A percentile compares a stretch with the other conserved stretches of the same genome.
phyloP scores from a whole-genome alignment of 371 early-diverging fungal genomes.

The Mucor piriformis region DNA sequence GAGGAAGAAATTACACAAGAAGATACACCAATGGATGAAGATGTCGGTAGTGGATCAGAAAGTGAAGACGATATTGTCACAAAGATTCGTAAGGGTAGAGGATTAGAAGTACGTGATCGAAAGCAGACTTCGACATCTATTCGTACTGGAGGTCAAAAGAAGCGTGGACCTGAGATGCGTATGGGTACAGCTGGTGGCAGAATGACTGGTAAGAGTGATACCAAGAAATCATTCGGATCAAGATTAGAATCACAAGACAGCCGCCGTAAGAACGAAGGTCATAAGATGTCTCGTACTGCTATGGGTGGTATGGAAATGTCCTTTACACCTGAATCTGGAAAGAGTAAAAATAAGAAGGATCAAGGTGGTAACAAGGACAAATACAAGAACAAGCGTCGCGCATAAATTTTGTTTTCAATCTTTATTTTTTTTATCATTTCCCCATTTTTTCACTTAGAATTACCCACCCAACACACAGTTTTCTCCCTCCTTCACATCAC shows the following conservation, averaged over 20 bases:
- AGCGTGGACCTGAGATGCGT: slow-evolving; percentile 54
- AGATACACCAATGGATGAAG: slow-evolving; percentile 45
- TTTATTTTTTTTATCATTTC: neutral
- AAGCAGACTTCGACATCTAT: slow-evolving; percentile 32
- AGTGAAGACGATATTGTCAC: slow-evolving; percentile 51
- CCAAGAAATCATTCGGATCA: slow-evolving; percentile 45
- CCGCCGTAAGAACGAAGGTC: slow-evolving; percentile 34
- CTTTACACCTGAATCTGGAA: slow-evolving; percentile 41
- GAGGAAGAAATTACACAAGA: slow-evolving; percentile 47
- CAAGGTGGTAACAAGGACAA: slow-evolving; percentile 3
- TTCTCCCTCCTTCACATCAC: neutral
- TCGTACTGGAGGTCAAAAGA: slow-evolving; percentile 23
- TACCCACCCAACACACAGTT: neutral
- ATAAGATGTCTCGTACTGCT: slow-evolving; percentile 60
- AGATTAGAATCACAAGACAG: slow-evolving; percentile 38
- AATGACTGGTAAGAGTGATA: slow-evolving; percentile 33
- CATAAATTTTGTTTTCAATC: neutral
- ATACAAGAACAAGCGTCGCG: slow-evolving; percentile 17
- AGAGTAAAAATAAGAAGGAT: slow-evolving; percentile 5
- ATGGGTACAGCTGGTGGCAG: slow-evolving; percentile 53
- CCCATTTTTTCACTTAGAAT: neutral
- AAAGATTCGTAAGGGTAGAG: slow-evolving; percentile 52
- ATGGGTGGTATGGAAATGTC: slow-evolving; percentile 72
- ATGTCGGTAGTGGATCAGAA: slow-evolving; percentile 51
- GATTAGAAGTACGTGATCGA: slow-evolving; percentile 40